These are phyloP conservation scores for Globisporangium megalacanthum DNA, from an alignment of 352 stramenopile species.

Conservation along the genomic window DNA sequence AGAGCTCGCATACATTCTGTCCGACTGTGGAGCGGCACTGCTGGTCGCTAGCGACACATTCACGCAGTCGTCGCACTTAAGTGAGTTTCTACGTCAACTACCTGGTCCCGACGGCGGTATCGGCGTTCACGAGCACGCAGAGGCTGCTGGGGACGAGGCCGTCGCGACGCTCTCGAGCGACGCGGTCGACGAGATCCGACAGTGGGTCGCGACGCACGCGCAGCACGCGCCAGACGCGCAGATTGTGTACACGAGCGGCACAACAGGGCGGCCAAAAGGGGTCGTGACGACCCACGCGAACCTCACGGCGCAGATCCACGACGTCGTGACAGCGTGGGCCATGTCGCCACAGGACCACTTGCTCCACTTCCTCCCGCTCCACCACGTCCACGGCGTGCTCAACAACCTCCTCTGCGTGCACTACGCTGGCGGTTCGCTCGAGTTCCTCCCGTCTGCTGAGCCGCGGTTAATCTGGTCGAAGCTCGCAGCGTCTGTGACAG, in stretches of 20 bases:
- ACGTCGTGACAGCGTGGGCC: constrained; percentile 82
- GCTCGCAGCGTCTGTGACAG: constrained; percentile 11
- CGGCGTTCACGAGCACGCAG: constrained; percentile 15
- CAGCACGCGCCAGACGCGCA: constrained; percentile 27
- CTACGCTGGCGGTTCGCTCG: constrained; percentile 71
- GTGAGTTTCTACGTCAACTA: constrained; percentile 19
- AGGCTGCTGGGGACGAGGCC: background rate
- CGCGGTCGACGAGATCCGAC: constrained; percentile 18
- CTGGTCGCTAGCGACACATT: constrained; percentile 50
- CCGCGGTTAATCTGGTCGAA: constrained; percentile 59
- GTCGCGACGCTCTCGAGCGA: constrained; percentile 1
- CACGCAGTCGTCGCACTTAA: background rate
- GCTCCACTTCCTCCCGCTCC: constrained; percentile 86
- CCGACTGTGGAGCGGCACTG: constrained; percentile 40
- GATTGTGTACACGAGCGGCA: constrained; percentile 85
- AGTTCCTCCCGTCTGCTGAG: constrained; percentile 70
- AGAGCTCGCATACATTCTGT: constrained; percentile 73
- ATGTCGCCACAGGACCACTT: constrained; percentile 75
- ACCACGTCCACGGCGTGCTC: constrained; percentile 89
- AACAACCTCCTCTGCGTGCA: constrained; percentile 74
- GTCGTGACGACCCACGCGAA: constrained; percentile 73
- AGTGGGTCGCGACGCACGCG: constrained; percentile 26
- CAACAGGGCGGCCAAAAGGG: constrained; percentile 76
- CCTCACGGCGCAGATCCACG: constrained; percentile 72
- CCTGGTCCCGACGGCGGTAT: constrained; percentile 15